Base-by-base conservation (phyloP, 1,139 yeast genomes). In the Candida smagusa region DNA sequence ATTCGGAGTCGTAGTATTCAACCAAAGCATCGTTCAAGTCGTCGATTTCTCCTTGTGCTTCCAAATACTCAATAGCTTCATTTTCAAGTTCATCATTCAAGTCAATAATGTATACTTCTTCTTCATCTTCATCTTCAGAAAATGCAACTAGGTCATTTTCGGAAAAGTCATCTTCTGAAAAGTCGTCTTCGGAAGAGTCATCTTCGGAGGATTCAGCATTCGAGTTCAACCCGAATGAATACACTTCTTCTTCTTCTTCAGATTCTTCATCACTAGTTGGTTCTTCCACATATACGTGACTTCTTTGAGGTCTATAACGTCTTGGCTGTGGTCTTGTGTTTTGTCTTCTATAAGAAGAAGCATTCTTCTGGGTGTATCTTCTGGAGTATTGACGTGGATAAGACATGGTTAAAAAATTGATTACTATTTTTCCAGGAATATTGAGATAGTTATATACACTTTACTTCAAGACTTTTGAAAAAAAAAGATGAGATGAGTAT, bases 1-100 rank as follows among this genome's bases (percentile, higher is more conserved):
- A 48, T 12, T 49, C 59, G 9, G 46, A 51, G 36, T 67, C 74
- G 50, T 68, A 69, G 49, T 53, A 67, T 49, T 62, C 58, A 31
- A 69, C 58, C 43, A 67, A 52, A 43, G 67, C 72, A 45, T 69
- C 63, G 48, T 70, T 68, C 45, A 69, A 60, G 50, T 69, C 72
- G 41, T 54, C 46, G 21, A 66, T 62, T 40, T 52, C 53, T 28
- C 71, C 73, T 12, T 59, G 56, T n/a, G 59, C 56, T 34, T 65
- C 70, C 43, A 68, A 54, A 39, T 50, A 47, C 35, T 63, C 69
- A 39, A 66, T 40, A 34, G 63, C 67, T 25, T 59, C 65, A 30
- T 58, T 56, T 45, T 62, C 68, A 39, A 66, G 58, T 39, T 61
- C 68, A 31, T 68, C 72, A 48, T 65, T 63, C 50, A 65, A 47